Base-by-base conservation (phyloP, 2,329 filamentous ascomycete species). In the Allantophomopsis cytisporea region DNA sequence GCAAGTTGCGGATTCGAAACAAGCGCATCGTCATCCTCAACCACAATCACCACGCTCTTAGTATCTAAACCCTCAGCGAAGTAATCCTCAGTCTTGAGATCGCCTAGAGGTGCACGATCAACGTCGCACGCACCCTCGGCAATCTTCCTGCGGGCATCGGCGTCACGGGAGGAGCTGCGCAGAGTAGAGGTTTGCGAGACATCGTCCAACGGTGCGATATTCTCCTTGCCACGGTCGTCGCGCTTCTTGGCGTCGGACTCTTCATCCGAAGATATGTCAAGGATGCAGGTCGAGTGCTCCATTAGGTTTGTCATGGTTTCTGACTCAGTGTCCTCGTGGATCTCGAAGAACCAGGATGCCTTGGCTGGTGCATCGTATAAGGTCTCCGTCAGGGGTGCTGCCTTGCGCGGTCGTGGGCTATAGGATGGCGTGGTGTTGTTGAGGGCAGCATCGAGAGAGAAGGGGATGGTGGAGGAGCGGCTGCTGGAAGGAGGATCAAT, bases 221-320 rank as follows among this genome's bases (percentile, higher is more conserved):
- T 98, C 65, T 98, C 89, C 67, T 98, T 98, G 53, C 86, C 83
- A 23, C 76, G 69, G 35, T 73, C 71, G 47, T 83, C 73, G 23
- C 57, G 54, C 66, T 57, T 54, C 68, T 70, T 47, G 60, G 60
- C 38, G 52, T 62, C 34, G 20, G 63, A 71, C 59, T 88, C 83
- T 56, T 94, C 88, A 51, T 94, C 88, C 16, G 85, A 88, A 48
- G 78, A 86, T 53, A 96, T 86, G 55, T 96, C 89, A 3, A 96
- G 71, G 0, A 81, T 78, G 46, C 81, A 80, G 7, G 89, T 89
- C 41, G 81, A 82, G 64, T 95, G 89, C 60, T 95, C 84, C 63
- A 96, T 84, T 31, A 94, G 66, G 53, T 94, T 95, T 51, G 87
- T 85, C 60, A 91, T 83, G 55, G 94, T 81, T 55, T 95, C 83